phyloP scores from a whole-genome alignment of 108 stramenopile genomes.

The Cyclotella cryptica region DNA sequence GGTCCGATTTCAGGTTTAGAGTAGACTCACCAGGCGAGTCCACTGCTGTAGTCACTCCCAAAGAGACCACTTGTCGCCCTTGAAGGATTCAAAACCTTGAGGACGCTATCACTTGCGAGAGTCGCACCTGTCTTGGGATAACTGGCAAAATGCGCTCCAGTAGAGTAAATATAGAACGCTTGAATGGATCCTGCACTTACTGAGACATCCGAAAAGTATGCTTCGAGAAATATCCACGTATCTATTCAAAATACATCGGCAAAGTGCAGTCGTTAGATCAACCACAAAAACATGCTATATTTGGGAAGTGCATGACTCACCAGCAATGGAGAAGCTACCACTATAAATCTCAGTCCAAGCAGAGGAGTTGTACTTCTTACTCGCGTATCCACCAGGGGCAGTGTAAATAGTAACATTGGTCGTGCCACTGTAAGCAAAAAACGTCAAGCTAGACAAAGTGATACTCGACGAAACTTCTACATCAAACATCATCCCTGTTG shows the following conservation, averaged over 20 bases:
- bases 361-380: background rate
- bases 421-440: background rate
- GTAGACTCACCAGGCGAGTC: too few species aligned
- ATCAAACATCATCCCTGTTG: constrained; percentile 12
- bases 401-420: constrained; percentile 11
- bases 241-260: background rate
- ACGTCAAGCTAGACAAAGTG: background rate
- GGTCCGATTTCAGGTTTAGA: background rate
- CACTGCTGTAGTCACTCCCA: too few species aligned
- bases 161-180: constrained; percentile 2
- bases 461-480: background rate
- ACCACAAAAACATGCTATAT: background rate
- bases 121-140: background rate
- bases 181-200: background rate
- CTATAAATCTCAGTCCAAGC: constrained; percentile 10
- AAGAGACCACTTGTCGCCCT: too few species aligned
- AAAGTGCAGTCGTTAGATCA: background rate
- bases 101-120: background rate
- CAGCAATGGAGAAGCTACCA: background rate
- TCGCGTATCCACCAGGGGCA: background rate
- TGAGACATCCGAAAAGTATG: background rate
- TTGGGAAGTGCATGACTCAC: background rate
- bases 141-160: background rate
- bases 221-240: background rate
- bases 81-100: background rate